These are phyloP conservation scores for Salix caprea DNA, from an alignment of 345 rosid species.

Conservation along the genomic window DNA sequence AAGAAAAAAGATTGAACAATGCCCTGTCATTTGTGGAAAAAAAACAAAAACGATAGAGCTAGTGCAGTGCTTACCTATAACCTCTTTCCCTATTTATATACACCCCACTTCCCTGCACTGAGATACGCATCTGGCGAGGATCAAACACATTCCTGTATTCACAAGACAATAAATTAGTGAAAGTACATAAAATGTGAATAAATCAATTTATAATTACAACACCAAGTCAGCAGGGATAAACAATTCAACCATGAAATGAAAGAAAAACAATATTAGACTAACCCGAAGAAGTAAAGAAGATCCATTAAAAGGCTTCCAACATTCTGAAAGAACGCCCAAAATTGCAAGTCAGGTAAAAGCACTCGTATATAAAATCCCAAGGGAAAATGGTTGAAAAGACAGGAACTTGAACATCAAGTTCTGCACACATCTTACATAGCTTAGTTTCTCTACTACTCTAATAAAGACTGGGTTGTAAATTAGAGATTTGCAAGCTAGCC, in stretches of 20 bases:
- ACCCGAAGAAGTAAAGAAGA: conserved; percentile 98
- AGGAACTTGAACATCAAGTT: background rate
- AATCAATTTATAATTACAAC: background rate
- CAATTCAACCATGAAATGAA: background rate
- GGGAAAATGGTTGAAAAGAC: background rate
- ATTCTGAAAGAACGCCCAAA: conserved; percentile 53
- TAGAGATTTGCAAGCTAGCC: no score
- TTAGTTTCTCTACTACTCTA: background rate
- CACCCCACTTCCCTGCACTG: conserved; percentile 89
- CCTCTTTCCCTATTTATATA: conserved; percentile 92
- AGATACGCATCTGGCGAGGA: conserved; percentile 95
- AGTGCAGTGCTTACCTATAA: conserved; percentile 52
- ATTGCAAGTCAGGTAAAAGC: conserved; percentile 14
- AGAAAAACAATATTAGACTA: conserved; percentile 32
- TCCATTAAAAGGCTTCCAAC: conserved; percentile 93
- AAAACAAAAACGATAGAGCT: background rate
- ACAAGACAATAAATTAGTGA: conserved; percentile 10
- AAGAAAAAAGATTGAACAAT: conserved; percentile 5
- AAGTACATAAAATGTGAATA: background rate
- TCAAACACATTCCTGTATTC: conserved; percentile 83
- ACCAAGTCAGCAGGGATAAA: background rate
- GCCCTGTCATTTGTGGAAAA: background rate
- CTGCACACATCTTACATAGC: background rate
- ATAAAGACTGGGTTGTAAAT: no score
- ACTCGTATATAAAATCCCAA: background rate